phyloP scores from a whole-genome alignment of 768 basidiomycete species.

The Auricularia sp. region DNA sequence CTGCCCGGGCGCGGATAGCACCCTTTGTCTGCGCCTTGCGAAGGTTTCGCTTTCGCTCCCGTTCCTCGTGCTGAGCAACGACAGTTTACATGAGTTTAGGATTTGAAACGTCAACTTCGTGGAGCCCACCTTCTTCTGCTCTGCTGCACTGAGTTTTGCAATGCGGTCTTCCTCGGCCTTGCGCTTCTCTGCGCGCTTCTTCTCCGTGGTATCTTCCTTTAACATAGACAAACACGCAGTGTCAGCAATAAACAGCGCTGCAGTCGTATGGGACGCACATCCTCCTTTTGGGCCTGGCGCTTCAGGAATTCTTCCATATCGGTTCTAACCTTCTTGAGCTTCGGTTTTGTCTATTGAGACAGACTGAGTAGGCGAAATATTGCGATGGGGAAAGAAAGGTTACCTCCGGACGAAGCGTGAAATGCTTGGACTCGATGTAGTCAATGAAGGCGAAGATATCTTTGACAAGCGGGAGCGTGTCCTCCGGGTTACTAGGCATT shows the following conservation, averaged over 20 bases:
- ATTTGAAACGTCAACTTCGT: not conserved
- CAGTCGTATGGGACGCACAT: conserved; percentile 29
- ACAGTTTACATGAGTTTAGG: conserved; percentile 3
- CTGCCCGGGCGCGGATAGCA: not conserved
- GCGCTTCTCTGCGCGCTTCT: conserved; percentile 62
- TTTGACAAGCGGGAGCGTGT: conserved; percentile 49
- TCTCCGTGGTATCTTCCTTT: conserved; percentile 43
- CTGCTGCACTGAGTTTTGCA: conserved; percentile 60
- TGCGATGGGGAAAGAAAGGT: not conserved
- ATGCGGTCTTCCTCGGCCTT: conserved; percentile 65
- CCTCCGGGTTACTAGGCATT: conserved; percentile 41
- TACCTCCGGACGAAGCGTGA: conserved; percentile 58
- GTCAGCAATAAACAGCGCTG: not conserved
- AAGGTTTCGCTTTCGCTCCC: conserved; percentile 62
- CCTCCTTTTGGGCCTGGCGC: conserved; percentile 61
- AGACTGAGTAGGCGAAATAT: not conserved
- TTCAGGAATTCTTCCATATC: conserved; percentile 59
- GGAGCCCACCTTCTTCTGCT: conserved; percentile 65
- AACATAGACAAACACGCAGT: too few species aligned
- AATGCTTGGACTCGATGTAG: conserved; percentile 36
- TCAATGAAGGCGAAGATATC: conserved; percentile 72
- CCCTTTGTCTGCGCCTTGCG: conserved; percentile 45
- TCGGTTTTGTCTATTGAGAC: conserved; percentile 42
- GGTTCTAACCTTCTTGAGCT: conserved; percentile 65
- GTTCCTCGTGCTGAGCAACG: conserved; percentile 46